phyloP scores from a whole-genome alignment of 2,329 filamentous ascomycete genomes.

The Cercospora berteroae region DNA sequence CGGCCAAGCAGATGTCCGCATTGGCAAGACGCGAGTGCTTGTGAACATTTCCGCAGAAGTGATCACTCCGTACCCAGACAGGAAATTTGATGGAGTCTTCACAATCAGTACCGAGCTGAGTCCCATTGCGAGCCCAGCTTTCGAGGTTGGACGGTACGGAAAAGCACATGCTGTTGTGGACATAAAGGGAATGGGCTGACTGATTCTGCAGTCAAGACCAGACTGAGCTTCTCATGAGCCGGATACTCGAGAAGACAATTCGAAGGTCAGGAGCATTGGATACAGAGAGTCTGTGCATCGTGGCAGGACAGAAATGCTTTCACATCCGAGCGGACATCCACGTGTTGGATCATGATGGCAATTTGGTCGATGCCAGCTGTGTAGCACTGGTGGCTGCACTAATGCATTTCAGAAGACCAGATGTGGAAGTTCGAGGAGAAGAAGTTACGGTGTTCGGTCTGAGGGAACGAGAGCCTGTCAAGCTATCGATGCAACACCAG shows the following conservation, averaged over 20 bases:
- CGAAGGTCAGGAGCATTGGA: conserved; percentile 89
- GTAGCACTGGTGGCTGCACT: conserved; percentile 84
- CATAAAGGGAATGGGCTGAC: conserved; percentile 55
- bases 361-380: conserved; percentile 81
- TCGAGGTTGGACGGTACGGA: conserved; percentile 72
- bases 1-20: conserved; percentile 79
- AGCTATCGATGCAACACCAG: conserved; percentile 85
- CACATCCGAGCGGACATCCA: conserved; percentile 88
- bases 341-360: conserved; percentile 86
- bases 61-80: conserved; percentile 77
- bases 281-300: conserved; percentile 90
- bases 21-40: conserved; percentile 89
- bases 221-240: conserved; percentile 77
- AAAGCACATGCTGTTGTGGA: conserved; percentile 29
- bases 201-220: conserved; percentile 51
- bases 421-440: conserved; percentile 82
- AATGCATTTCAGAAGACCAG: conserved; percentile 86
- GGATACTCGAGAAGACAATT: conserved; percentile 89
- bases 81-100: conserved; percentile 94
- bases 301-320: conserved; percentile 89
- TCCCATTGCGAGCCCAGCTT: conserved; percentile 86
- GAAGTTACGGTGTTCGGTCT: conserved; percentile 79
- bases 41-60: conserved; percentile 87
- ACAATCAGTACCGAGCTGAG: conserved; percentile 87
- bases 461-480: conserved; percentile 84